Evolutionary conservation across 2,329 filamentous ascomycete genomes (phyloP), one percentile per base, ranked within the genome.

Genomic region (Penicillium vulpinum): DNA sequence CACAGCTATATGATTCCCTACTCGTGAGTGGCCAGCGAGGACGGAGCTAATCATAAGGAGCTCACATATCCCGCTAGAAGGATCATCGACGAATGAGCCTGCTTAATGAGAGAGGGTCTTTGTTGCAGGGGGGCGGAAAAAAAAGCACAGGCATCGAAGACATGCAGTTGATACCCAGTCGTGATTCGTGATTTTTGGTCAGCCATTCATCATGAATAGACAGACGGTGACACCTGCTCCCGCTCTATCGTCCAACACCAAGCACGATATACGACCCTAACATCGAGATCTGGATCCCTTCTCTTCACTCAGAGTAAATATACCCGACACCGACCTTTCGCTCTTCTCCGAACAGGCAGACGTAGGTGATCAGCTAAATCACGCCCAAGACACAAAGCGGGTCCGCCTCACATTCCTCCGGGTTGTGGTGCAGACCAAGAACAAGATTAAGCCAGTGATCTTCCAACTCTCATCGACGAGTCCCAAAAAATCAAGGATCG

Each of bases 321-420:
- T n/a, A 35, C 9, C 15, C 18, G 13, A n/a, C 15, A n/a, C 4
- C 7, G 11, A 48, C 18, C 10, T 35, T 15, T 7, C 9, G 9
- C n/a, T 38, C 4, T 8, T 36, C 13, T 18, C 10, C 7, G 26
- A 28, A 28, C 13, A 18, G n/a, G 22, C 21, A 33, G 22, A 22
- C 31, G 39, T 33, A 33, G 26, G 15, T 39, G n/a, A 43, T 24
- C 3, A 52, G 15, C 22, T 6, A 16, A 31, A 33, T 38, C 46
- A 41, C 9, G n/a, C 29, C 18, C 9, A 38, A 33, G n/a, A 10
- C 36, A 8, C 1, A 28, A 44, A 24, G 47, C 28, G 54, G 54
- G 35, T 39, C 54, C 54, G 35, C 9, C 28, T 51, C 49, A 52
- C 54, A 56, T 56, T 56, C 54, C 54, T 56, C 40, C 28, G 28